phyloP scores from a whole-genome alignment of 2,329 filamentous ascomycete genomes.

The Colletotrichum chlorophyti region DNA sequence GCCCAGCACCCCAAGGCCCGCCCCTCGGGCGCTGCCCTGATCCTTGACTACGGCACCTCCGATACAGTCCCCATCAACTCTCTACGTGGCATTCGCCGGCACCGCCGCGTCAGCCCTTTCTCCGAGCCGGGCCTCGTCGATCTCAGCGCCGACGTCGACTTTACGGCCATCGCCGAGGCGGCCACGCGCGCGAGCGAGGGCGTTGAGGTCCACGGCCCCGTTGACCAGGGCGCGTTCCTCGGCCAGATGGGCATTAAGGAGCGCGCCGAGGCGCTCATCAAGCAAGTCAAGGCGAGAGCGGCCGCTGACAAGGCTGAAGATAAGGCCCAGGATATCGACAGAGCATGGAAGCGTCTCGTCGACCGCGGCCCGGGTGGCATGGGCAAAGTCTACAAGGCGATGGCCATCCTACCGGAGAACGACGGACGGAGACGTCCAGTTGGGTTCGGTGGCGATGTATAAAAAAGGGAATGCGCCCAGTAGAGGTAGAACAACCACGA shows the following conservation, averaged over 20 bases:
- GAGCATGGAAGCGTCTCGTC: conserved; percentile 82
- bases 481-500: neutral
- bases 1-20: conserved; percentile 57
- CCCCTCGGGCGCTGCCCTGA: conserved; percentile 86
- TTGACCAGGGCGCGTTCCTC: conserved; percentile 84
- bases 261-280: conserved; percentile 72
- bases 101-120: conserved; percentile 81
- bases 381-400: conserved; percentile 92
- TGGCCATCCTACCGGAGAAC: conserved; percentile 88
- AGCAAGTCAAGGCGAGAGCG: conserved; percentile 54
- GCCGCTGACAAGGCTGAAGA: conserved; percentile 58
- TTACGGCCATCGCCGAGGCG: conserved; percentile 82
- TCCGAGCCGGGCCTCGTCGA: conserved; percentile 82
- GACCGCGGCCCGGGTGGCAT: conserved; percentile 84
- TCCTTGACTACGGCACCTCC: conserved; percentile 90
- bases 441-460: conserved; percentile 83
- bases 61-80: conserved; percentile 85
- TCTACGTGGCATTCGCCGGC: conserved; percentile 83
- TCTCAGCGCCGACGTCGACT: conserved; percentile 92
- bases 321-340: conserved; percentile 67
- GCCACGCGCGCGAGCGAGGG: conserved; percentile 77
- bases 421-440: conserved; percentile 78
- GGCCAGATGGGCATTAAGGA: conserved; percentile 82
- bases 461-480: neutral
- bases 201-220: conserved; percentile 91